A percentile compares a stretch with the other conserved stretches of the same genome.
Evolutionary conservation across 371 early-diverging fungal species (phyloP).

Genomic region (Mucor ambiguus): DNA sequence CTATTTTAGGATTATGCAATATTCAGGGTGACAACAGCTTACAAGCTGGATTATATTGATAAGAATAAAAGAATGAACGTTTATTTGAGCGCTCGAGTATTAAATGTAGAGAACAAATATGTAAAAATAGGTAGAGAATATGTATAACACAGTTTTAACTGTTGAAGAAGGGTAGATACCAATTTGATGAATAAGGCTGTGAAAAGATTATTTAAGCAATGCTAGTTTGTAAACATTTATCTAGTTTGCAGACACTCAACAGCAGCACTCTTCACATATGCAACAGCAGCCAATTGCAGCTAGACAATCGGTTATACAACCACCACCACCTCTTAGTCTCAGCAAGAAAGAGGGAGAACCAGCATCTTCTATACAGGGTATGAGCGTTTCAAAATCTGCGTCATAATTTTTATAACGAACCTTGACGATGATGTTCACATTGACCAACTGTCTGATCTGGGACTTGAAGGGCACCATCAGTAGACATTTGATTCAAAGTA

Average conservation of each 20-base stretch:
- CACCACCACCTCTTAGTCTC: constrained; percentile 33
- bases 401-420: not conserved
- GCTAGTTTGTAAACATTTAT: no score
- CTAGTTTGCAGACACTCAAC: not conserved
- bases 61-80: not conserved
- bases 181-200: no score
- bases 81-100: not conserved
- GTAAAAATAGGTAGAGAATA: not conserved
- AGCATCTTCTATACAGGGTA: not conserved
- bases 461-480: not conserved
- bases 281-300: constrained; percentile 39
- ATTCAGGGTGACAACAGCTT: not conserved
- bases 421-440: constrained; percentile 11
- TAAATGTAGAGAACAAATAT: not conserved
- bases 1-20: not conserved
- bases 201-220: not conserved
- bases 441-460: constrained; percentile 1
- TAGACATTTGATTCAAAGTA: constrained; percentile 19
- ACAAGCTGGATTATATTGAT: no score
- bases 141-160: not conserved
- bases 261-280: constrained; percentile 30
- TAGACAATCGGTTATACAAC: constrained; percentile 34
- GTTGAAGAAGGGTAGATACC: not conserved
- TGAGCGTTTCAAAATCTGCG: not conserved
- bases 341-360: constrained; percentile 6